phyloP scores from a whole-genome alignment of 176 grass and related monocot genomes.

The Oryza rufipogon region DNA sequence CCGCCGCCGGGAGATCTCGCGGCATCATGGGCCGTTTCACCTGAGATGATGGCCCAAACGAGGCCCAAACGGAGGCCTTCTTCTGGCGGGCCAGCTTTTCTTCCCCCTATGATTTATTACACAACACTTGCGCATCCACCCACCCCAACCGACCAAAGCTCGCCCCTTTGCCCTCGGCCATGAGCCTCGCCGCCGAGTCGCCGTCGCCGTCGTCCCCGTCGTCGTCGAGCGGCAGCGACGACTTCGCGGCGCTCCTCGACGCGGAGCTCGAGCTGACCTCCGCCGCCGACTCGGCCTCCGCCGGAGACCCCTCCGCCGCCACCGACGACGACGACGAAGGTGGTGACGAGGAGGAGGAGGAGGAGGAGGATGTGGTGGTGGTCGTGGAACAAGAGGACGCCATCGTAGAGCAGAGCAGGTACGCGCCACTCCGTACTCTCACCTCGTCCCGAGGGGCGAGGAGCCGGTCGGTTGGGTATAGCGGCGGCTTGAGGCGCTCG shows the following conservation, averaged over 20 bases:
- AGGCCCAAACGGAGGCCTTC: no score
- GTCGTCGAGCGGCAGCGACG: slow-evolving; percentile 75
- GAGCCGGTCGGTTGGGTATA: not conserved
- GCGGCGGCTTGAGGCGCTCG: not conserved
- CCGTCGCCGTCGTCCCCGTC: slow-evolving; percentile 59
- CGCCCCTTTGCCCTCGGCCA: slow-evolving; percentile 30
- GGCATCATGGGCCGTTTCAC: no score
- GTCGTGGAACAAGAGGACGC: slow-evolving; percentile 35
- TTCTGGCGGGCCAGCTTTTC: no score
- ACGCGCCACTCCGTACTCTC: not conserved
- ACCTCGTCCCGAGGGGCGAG: not conserved
- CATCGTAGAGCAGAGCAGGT: slow-evolving; percentile 45
- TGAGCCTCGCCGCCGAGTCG: slow-evolving; percentile 76
- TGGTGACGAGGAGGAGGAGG: slow-evolving; percentile 36
- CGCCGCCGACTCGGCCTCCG: slow-evolving; percentile 34
- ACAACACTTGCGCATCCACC: not conserved
- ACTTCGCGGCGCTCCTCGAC: slow-evolving; percentile 66
- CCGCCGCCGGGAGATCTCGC: no score
- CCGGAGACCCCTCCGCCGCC: slow-evolving; percentile 20
- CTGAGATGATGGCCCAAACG: not conserved
- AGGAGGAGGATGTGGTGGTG: slow-evolving; percentile 23
- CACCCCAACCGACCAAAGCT: slow-evolving; percentile 19
- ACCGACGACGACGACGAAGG: slow-evolving; percentile 6
- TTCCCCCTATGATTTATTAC: not conserved
- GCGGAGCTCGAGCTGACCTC: slow-evolving; percentile 69